These are phyloP conservation scores for Henckelia pumila DNA, from an alignment of 257 asterid species.

Conservation along the genomic window DNA sequence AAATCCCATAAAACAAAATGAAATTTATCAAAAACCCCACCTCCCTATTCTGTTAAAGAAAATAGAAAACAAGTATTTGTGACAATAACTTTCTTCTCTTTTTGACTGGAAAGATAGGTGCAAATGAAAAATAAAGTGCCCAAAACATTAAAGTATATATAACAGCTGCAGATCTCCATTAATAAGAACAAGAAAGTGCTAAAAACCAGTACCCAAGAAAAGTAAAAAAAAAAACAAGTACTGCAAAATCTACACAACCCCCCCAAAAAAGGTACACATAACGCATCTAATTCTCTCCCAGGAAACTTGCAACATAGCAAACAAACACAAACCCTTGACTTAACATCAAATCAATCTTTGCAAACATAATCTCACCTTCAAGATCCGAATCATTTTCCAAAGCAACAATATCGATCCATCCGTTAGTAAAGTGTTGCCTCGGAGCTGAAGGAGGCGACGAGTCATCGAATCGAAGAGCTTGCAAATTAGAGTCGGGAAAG, in stretches of 20 bases:
- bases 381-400: too few species aligned
- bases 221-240: too few species aligned
- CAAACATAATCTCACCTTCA: too few species aligned
- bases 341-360: too few species aligned
- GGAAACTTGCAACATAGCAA: too few species aligned
- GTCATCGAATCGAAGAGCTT: conserved; percentile 74
- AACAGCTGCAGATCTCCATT: neutral
- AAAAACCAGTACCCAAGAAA: too few species aligned
- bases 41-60: neutral
- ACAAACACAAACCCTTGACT: too few species aligned
- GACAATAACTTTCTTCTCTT: conserved; percentile 3
- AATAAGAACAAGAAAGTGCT: neutral
- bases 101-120: conserved; percentile 3
- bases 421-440: conserved; percentile 50
- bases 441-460: conserved; percentile 45
- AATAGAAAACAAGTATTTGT: neutral
- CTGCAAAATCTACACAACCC: too few species aligned
- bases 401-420: conserved; percentile 75
- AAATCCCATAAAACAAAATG: conserved; percentile 3
- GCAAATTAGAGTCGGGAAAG: conserved; percentile 88
- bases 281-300: too few species aligned
- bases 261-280: too few species aligned
- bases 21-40: neutral
- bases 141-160: neutral
- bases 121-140: neutral